Percentiles rank a stretch among this genome's conserved stretches.
These are phyloP conservation scores for Turnera subulata DNA, from an alignment of 345 rosid genomes.

Conservation along the genomic window DNA sequence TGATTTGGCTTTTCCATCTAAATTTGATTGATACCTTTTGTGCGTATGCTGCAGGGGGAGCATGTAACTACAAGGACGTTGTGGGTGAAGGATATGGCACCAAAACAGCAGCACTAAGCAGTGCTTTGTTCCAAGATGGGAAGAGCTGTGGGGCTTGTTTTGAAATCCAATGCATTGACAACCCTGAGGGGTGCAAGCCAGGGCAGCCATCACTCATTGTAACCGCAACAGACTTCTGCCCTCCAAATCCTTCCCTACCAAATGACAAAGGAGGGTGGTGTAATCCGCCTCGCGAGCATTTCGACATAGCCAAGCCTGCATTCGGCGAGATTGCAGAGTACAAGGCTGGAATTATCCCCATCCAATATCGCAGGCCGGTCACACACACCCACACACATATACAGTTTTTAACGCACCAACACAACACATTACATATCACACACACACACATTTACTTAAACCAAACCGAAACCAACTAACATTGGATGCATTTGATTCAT, in stretches of 20 bases:
- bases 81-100: slow-evolving; percentile 36
- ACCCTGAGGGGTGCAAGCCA: neutral
- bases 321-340: neutral
- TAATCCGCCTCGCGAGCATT: neutral
- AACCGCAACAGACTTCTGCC: neutral
- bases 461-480: too few relatives aligned
- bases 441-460: too few relatives aligned
- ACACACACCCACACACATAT: too few relatives aligned
- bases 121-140: neutral
- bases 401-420: too few relatives aligned
- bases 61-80: slow-evolving; percentile 48
- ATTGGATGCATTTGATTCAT: too few relatives aligned
- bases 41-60: slow-evolving; percentile 37
- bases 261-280: neutral
- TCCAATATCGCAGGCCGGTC: neutral
- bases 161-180: neutral
- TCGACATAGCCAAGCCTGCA: neutral
- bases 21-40: too few relatives aligned
- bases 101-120: slow-evolving; percentile 5
- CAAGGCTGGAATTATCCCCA: neutral
- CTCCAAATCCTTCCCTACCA: neutral
- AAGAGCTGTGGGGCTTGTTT: neutral
- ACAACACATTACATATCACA: too few relatives aligned
- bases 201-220: neutral
- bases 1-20: too few relatives aligned